Evolutionary conservation across 2,329 filamentous ascomycete species (phyloP).

Genomic region (Fusarium redolens): DNA sequence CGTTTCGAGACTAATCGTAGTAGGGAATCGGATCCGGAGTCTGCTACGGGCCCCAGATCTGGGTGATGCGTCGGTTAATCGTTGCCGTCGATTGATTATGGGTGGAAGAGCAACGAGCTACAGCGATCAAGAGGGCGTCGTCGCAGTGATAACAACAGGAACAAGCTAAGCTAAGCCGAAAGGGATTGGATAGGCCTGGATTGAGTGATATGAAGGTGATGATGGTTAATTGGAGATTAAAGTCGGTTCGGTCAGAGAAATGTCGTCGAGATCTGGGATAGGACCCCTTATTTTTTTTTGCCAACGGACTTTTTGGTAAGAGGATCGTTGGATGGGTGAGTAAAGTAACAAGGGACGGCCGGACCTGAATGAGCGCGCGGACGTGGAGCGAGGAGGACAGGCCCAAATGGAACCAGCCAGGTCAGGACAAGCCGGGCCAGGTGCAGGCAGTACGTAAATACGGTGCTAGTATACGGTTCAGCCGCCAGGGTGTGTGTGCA

Average conservation of each 20-base stretch:
- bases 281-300: constrained; percentile 39
- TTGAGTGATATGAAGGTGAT: constrained; percentile 2
- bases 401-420: constrained; percentile 11
- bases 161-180: constrained; percentile 9
- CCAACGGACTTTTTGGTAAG: constrained; percentile 30
- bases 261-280: constrained; percentile 33
- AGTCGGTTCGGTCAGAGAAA: constrained; percentile 14
- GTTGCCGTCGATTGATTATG: constrained; percentile 32
- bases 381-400: constrained; percentile 35
- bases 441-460: constrained; percentile 35
- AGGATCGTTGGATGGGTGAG: constrained; percentile 39
- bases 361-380: constrained; percentile 30
- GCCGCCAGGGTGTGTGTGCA: constrained; percentile 20
- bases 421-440: constrained; percentile 1
- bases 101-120: constrained; percentile 21
- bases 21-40: constrained; percentile 35
- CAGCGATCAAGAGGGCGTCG: constrained; percentile 26
- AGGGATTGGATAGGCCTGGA: not conserved
- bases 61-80: constrained; percentile 21
- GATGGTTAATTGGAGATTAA: constrained; percentile 7
- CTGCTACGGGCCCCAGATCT: constrained; percentile 35
- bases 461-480: constrained; percentile 28
- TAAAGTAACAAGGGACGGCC: constrained; percentile 37
- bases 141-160: constrained; percentile 26
- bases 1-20: constrained; percentile 21